Evolutionary conservation across 495 filamentous ascomycete species (phyloP), one percentile per base, ranked within the genome.

Genomic region (Letharia lupina): DNA sequence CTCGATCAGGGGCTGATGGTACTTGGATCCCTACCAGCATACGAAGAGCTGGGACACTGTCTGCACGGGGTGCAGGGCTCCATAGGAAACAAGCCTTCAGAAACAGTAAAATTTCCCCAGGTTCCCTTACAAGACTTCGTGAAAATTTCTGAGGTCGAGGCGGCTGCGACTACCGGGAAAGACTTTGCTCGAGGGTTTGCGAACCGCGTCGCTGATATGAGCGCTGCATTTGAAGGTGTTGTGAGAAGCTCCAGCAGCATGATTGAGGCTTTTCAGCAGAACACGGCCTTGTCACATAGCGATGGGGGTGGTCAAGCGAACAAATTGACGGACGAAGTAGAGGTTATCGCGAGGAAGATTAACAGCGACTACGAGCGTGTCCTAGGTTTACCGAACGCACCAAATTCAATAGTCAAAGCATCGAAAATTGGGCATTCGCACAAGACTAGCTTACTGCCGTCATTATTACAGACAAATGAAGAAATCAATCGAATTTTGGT

Each of bases 391-490:
- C 79, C 86, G 2, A 84, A 82, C 74, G 87, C 84, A 65, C 76
- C 83, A 50, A 91, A 90, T 67, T 88, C 90, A 44, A 79, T 91
- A 52, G 83, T 85, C 11, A 90, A 91, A 70, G 88, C 87, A 18
- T 96, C 92, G 40, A 91, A 91, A 74, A 89, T 91, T 70, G 94
- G 94, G 7, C 83, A 91, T 16, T 84, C 86, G 41, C 91, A 96
- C 72, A 97, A 92, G 0, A 87, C 89, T 66, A 89, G 91, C 65
- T 85, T 93, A 58, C 77, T 99, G n/a, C 94, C 94, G 6, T 91
- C 84, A 40, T 80, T 98, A 6, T 72, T 79, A 48, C 87, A 89
- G 42, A 83, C 89, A 50, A 82, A 84, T 64, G 65, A 77, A 11
- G 94, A 98, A 70, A 87, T 98, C 79, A 85, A 89, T 69, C 82